A percentile compares a stretch with the other conserved stretches of the same genome.
Conservation (phyloP, 208 protist species). For the Leishmania gerbilli region DNA sequence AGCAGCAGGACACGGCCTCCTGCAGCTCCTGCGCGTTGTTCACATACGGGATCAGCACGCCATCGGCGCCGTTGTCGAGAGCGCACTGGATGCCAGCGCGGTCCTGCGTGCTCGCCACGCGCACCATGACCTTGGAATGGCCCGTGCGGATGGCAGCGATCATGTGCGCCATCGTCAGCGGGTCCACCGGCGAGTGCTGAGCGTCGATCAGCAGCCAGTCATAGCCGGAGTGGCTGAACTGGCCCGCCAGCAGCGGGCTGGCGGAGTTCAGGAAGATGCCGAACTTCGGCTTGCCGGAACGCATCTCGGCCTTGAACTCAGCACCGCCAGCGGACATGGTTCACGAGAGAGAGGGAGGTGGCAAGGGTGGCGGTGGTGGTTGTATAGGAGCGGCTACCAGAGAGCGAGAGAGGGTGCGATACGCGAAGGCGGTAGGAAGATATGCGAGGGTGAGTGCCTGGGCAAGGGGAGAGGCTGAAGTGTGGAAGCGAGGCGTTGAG, state of each 20-base stretch:
- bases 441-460: not conserved
- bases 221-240: constrained; percentile 86
- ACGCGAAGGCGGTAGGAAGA: not conserved
- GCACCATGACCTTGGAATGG: constrained; percentile 67
- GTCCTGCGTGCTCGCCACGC: constrained; percentile 71
- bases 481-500: not conserved
- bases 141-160: constrained; percentile 70
- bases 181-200: constrained; percentile 74
- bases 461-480: not conserved
- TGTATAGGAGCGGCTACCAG: constrained; percentile 3
- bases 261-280: constrained; percentile 81
- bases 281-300: constrained; percentile 82
- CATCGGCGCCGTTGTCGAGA: constrained; percentile 77
- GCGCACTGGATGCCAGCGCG: constrained; percentile 78
- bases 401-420: constrained; percentile 4
- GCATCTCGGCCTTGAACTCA: constrained; percentile 82
- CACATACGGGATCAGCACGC: constrained; percentile 83
- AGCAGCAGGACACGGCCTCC: constrained; percentile 81
- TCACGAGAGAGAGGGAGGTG: constrained; percentile 1
- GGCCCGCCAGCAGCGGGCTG: constrained; percentile 63
- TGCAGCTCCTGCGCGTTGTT: constrained; percentile 75
- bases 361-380: not conserved
- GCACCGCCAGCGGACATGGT: constrained; percentile 65
- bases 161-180: constrained; percentile 61
- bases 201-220: constrained; percentile 84